phyloP scores from a whole-genome alignment of 768 basidiomycete genomes.

The Epithele typhae region DNA sequence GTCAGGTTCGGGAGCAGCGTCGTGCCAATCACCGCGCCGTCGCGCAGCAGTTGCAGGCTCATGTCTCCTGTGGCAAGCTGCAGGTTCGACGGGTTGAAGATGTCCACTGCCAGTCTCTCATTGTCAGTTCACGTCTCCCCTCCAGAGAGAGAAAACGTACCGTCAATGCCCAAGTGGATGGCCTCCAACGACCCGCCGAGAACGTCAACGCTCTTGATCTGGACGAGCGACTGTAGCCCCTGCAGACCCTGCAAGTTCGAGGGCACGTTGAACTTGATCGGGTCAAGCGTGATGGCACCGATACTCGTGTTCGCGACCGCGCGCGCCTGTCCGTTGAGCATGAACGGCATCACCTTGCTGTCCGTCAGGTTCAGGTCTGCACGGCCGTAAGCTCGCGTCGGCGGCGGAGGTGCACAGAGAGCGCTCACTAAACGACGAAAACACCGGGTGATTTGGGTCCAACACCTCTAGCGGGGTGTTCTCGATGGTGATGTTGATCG shows the following conservation, averaged over 20 bases:
- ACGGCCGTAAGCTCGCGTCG: not conserved
- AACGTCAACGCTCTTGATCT: conserved; percentile 60
- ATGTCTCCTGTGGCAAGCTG: conserved; percentile 59
- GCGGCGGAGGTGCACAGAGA: not conserved
- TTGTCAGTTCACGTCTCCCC: conserved; percentile 4
- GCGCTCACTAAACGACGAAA: conserved; percentile 58
- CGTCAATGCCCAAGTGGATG: conserved; percentile 55
- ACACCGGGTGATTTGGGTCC: conserved; percentile 42
- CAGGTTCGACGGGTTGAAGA: conserved; percentile 66
- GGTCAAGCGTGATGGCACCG: conserved; percentile 63
- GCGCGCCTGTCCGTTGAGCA: conserved; percentile 53
- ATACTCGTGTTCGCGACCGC: conserved; percentile 59
- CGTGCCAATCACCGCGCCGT: conserved; percentile 52
- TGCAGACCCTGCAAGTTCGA: conserved; percentile 55
- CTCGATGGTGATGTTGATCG: conserved; percentile 58
- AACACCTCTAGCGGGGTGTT: conserved; percentile 49
- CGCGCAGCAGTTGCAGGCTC: conserved; percentile 57
- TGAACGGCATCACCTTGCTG: conserved; percentile 43
- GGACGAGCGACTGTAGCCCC: conserved; percentile 53
- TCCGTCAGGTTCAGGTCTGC: conserved; percentile 57
- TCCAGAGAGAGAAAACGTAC: conserved; percentile 27
- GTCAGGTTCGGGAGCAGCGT: conserved; percentile 56
- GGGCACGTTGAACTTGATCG: conserved; percentile 69
- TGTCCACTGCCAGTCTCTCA: conserved; percentile 38
- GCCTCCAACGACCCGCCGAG: conserved; percentile 56